These are phyloP conservation scores for Schwanniomyces yamadae DNA, from an alignment of 805 yeast species.

Conservation along the genomic window DNA sequence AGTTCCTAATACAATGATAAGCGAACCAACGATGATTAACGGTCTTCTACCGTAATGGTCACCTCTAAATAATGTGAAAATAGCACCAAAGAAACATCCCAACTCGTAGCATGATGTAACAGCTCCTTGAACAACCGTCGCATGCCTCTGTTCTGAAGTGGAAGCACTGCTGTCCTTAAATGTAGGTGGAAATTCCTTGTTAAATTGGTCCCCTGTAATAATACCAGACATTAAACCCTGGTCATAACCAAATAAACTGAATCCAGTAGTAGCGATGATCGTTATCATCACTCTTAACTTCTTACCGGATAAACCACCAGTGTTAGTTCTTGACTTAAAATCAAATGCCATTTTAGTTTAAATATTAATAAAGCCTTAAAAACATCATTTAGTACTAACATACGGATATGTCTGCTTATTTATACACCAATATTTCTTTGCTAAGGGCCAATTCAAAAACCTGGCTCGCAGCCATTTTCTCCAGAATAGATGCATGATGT, in stretches of 20 bases:
- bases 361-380: background rate
- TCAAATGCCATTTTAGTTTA: background rate
- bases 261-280: conserved; percentile 27
- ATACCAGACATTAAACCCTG: conserved; percentile 48
- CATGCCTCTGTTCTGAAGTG: conserved; percentile 25
- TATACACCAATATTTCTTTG: too few relatives aligned
- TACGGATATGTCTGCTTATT: too few relatives aligned
- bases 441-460: too few relatives aligned
- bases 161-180: conserved; percentile 10
- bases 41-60: conserved; percentile 45
- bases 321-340: conserved; percentile 41
- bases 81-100: conserved; percentile 54
- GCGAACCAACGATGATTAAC: conserved; percentile 34
- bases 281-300: conserved; percentile 33
- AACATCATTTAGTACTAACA: too few relatives aligned
- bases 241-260: conserved; percentile 34
- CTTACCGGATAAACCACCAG: conserved; percentile 63
- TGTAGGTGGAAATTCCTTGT: conserved; percentile 40
- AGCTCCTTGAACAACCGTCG: conserved; percentile 60
- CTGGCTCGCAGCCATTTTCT: too few relatives aligned
- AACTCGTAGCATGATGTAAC: conserved; percentile 63
- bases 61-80: conserved; percentile 39
- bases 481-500: too few relatives aligned
- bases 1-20: conserved; percentile 42
- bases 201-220: conserved; percentile 38